Conservation (phyloP, 345 rosid species). For the Nasturtium officinale region DNA sequence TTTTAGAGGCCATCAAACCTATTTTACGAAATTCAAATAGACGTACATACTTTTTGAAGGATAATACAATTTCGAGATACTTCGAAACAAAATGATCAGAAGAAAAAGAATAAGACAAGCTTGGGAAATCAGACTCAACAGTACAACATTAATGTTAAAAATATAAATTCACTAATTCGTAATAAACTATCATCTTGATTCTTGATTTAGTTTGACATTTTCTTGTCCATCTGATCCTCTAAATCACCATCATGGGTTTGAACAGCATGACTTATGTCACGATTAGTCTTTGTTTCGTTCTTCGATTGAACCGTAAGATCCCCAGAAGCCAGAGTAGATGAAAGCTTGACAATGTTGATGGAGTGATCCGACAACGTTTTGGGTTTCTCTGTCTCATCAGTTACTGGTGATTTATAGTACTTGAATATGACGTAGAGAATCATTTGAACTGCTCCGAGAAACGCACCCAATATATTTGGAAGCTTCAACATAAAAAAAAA, state of each 20-base stretch:
- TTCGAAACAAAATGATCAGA: constrained; percentile 14
- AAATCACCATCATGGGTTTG: constrained; percentile 32
- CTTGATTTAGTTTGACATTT: constrained; percentile 22
- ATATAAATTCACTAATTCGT: constrained; percentile 15
- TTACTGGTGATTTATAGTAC: constrained; percentile 41
- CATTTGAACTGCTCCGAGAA: constrained; percentile 60
- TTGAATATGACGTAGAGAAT: constrained; percentile 50
- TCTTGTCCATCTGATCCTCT: constrained; percentile 29
- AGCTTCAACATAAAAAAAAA: constrained; percentile 36
- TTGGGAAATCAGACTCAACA: constrained; percentile 33
- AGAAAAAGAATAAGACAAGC: not conserved
- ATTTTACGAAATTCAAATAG: constrained; percentile 3
- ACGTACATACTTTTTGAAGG: not conserved
- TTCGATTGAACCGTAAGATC: constrained; percentile 6
- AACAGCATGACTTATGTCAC: not conserved
- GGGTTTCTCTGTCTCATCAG: constrained; percentile 31
- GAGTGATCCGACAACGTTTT: constrained; percentile 40
- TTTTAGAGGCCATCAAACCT: not conserved
- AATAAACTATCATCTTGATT: constrained; percentile 13
- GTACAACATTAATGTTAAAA: constrained; percentile 8
- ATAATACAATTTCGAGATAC: constrained; percentile 25
- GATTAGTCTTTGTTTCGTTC: constrained; percentile 1
- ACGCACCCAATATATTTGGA: constrained; percentile 59
- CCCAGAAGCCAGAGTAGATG: constrained; percentile 11
- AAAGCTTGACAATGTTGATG: constrained; percentile 38